Conservation (phyloP, 2,329 filamentous ascomycete genomes). For the Colletotrichum lindemuthianum region DNA sequence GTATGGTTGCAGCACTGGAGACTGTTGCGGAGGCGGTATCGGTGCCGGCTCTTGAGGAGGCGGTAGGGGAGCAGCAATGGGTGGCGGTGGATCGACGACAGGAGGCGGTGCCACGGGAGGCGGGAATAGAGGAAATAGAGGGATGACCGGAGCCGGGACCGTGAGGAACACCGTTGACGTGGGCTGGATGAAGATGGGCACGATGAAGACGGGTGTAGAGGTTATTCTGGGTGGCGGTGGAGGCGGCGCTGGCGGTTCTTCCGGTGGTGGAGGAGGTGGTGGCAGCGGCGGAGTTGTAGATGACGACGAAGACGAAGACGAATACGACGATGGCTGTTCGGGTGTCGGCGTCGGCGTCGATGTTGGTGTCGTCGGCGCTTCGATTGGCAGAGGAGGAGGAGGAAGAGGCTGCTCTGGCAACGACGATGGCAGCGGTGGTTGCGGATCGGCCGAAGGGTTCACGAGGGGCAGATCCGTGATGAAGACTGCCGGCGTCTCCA, state of each 20-base stretch:
- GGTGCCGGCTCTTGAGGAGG: background rate
- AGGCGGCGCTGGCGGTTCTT: background rate
- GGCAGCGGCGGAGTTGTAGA: background rate
- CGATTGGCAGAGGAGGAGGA: constrained; percentile 1
- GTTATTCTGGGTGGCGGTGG: background rate
- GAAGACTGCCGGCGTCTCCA: constrained; percentile 10
- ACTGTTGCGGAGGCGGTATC: background rate
- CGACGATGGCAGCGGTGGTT: background rate
- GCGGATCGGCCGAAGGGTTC: constrained; percentile 4
- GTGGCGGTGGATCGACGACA: background rate
- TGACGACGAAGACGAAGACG: background rate
- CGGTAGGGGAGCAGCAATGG: background rate
- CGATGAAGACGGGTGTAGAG: background rate
- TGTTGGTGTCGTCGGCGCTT: background rate
- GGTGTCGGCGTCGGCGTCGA: background rate
- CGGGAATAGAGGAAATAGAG: constrained; percentile 7
- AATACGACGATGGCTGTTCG: background rate
- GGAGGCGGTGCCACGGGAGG: background rate
- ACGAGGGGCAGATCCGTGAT: constrained; percentile 27
- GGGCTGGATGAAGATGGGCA: constrained; percentile 7
- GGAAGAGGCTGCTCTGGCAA: background rate
- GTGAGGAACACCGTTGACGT: constrained; percentile 8
- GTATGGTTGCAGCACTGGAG: background rate
- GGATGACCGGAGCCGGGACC: background rate
- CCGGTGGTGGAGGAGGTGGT: background rate